A percentile compares a stretch with the other conserved stretches of the same genome.
Conservation (phyloP, 306 rosid genomes). For the Echinosophora koreensis region DNA sequence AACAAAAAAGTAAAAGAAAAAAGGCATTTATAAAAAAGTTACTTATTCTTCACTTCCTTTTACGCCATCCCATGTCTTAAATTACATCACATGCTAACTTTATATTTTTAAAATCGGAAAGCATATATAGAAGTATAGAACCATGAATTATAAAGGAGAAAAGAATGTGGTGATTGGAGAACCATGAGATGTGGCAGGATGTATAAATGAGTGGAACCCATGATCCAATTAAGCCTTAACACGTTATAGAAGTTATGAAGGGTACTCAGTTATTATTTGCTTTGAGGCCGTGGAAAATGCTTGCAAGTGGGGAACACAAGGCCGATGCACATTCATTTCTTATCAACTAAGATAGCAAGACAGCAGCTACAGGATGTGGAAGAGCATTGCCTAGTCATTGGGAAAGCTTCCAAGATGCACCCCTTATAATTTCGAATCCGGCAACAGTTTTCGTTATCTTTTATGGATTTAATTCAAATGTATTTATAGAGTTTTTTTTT, state of each 20-base stretch:
- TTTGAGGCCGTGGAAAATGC: conserved; percentile 18
- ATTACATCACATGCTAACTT: neutral
- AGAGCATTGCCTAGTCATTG: neutral
- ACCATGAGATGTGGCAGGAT: neutral
- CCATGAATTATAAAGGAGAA: no score
- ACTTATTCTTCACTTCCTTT: neutral
- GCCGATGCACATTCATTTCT: conserved; percentile 1
- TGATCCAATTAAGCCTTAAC: conserved; percentile 24
- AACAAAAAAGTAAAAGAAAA: neutral
- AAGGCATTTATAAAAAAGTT: neutral
- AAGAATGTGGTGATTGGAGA: neutral
- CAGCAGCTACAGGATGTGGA: neutral
- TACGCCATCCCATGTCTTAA: conserved; percentile 19
- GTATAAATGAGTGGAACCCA: conserved; percentile 39
- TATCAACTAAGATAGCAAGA: conserved; percentile 31
- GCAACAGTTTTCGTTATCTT: no score
- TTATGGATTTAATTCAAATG: no score
- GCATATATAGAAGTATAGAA: neutral
- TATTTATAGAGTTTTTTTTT: no score
- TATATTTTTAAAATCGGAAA: neutral
- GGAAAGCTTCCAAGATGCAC: no score
- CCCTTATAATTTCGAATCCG: no score
- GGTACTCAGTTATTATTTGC: conserved; percentile 21
- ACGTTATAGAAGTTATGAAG: conserved; percentile 32
- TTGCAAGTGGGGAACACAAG: conserved; percentile 4